Evolutionary conservation across 768 basidiomycete genomes (phyloP).

Genomic region (Dictyophora rubrovolvata): DNA sequence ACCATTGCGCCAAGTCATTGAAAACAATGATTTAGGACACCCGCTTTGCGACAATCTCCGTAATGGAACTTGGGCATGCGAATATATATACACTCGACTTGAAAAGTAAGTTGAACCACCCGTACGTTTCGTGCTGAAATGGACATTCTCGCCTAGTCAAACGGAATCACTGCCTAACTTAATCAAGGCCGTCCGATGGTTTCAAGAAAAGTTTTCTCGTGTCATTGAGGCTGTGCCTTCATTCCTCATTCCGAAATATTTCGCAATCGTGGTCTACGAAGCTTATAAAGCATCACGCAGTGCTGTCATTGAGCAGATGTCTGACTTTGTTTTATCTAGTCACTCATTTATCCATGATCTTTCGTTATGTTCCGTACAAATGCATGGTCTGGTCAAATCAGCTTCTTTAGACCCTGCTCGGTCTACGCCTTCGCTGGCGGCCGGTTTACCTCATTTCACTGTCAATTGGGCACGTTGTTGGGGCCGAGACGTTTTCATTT

Average conservation of each 20-base stretch:
- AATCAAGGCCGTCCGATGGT: slow-evolving; percentile 65
- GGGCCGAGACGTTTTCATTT: slow-evolving; percentile 94
- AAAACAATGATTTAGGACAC: slow-evolving; percentile 88
- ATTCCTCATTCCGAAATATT: slow-evolving; percentile 93
- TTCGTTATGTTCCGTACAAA: slow-evolving; percentile 75
- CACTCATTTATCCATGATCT: slow-evolving; percentile 86
- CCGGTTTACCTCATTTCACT: slow-evolving; percentile 91
- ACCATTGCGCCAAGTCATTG: slow-evolving; percentile 72
- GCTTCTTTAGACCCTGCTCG: slow-evolving; percentile 75
- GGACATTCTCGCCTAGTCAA: slow-evolving; percentile 30
- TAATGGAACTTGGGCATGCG: slow-evolving; percentile 84
- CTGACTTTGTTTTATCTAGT: slow-evolving; percentile 77
- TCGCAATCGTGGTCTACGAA: slow-evolving; percentile 80
- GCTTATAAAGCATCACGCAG: slow-evolving; percentile 88
- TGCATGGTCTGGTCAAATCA: slow-evolving; percentile 84
- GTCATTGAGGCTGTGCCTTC: slow-evolving; percentile 66
- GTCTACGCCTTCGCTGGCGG: slow-evolving; percentile 75
- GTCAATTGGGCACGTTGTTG: slow-evolving; percentile 93
- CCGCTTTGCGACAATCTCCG: slow-evolving; percentile 81
- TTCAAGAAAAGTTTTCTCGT: slow-evolving; percentile 77
- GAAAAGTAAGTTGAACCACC: slow-evolving; percentile 44
- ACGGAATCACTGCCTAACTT: slow-evolving; percentile 56
- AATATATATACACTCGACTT: slow-evolving; percentile 71
- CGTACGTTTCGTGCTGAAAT: slow-evolving; percentile 4
- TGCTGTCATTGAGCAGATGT: slow-evolving; percentile 75